Evolutionary conservation across 1,284 basidiomycete species (phyloP).

Genomic region (Grifola frondosa): DNA sequence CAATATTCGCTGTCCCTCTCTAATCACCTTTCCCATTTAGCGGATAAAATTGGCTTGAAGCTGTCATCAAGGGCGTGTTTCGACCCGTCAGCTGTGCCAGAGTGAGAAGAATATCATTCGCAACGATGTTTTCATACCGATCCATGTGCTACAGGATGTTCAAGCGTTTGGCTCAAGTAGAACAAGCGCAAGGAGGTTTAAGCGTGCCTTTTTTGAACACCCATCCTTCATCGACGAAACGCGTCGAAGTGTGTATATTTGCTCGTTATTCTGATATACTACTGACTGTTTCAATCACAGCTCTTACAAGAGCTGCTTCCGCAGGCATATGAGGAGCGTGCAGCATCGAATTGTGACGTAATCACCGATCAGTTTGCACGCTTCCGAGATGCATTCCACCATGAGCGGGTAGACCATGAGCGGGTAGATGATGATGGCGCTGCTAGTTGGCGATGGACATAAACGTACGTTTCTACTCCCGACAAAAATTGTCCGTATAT

Average conservation of each 20-base stretch:
- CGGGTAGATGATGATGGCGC: too few relatives aligned
- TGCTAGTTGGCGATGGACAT: too few relatives aligned
- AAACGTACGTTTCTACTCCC: too few relatives aligned
- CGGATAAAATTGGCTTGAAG: constrained; percentile 75
- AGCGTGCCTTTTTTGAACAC: constrained; percentile 62
- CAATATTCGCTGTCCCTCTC: neutral
- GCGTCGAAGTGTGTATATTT: constrained; percentile 58
- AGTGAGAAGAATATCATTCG: constrained; percentile 43
- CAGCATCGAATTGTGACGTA: too few relatives aligned
- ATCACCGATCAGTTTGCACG: too few relatives aligned
- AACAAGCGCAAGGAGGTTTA: constrained; percentile 36
- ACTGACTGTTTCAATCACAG: constrained; percentile 33
- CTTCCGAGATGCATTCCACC: too few relatives aligned
- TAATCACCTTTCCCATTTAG: constrained; percentile 35
- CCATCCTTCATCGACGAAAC: constrained; percentile 70
- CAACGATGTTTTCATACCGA: too few relatives aligned
- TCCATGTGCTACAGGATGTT: constrained; percentile 58
- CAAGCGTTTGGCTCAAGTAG: constrained; percentile 54
- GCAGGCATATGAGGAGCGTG: constrained; percentile 52
- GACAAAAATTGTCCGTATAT: too few relatives aligned
- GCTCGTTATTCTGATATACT: neutral
- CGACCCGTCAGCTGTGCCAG: constrained; percentile 72
- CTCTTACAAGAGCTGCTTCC: constrained; percentile 54
- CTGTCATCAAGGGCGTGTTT: constrained; percentile 81
- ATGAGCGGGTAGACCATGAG: too few relatives aligned